Evolutionary conservation across 495 filamentous ascomycete genomes (phyloP), one percentile per base, ranked within the genome.

Genomic region (Talaromyces wortmannii): DNA sequence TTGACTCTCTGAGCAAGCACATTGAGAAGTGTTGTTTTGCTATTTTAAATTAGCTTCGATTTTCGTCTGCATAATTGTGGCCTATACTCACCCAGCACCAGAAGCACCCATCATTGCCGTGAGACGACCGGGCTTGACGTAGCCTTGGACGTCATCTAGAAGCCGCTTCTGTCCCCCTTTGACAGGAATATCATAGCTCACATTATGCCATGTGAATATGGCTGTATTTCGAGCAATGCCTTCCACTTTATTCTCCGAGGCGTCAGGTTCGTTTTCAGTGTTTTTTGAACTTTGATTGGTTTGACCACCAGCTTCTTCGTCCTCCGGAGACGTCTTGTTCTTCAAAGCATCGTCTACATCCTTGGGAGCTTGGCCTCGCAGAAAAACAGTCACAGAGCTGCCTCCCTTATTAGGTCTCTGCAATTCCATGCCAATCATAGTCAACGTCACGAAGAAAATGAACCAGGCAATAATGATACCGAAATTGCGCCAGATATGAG

Each of bases 121-220:
- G 33, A 92, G 74, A 47, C 78, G 83, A 12, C 87, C 86, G 11
- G 87, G 88, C 52, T 81, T 80, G 15, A 90, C 85, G 61, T 78
- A 89, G 48, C 88, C 88, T 56, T 84, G 75, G 5, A 90, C 82
- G 61, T 86, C 71, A 18, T 82, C 67, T 6, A 91, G 65, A 1
- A 90, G 63, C 33, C 78, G 73, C 46, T 75, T 77, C 56, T 84
- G 71, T 1, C 83, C 80, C 33, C 74, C 78, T 36, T 84, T 75
- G 61, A 77, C 78, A 10, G 84, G 83, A 44, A 91, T 87, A 1
- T 76, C 83, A 60, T 94, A 95, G 62, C 83, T 85, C 42, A 96
- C 81, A 56, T 87, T 73, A 58, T 88, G 83, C 83, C 85, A 95
- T 0, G 89, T 92, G 59, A 95, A 85, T 29, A 95, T 65, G 0